These are phyloP conservation scores for Alternaria novae-zelandiae DNA, from an alignment of 2,329 filamentous ascomycete species.

Conservation along the genomic window DNA sequence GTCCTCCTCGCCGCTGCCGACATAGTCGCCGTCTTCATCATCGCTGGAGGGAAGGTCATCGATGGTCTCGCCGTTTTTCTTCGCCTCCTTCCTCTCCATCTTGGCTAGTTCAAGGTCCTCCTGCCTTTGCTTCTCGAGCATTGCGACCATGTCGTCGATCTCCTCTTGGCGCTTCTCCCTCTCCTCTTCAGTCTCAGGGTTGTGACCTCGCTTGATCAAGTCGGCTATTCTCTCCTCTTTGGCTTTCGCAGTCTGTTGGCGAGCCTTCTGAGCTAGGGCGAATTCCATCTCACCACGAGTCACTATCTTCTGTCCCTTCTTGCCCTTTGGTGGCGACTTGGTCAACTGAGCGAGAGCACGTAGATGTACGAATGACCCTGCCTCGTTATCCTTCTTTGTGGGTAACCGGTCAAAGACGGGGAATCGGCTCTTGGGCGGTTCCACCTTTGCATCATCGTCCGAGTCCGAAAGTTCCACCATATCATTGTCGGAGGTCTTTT, in stretches of 20 bases:
- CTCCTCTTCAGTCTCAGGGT: conserved; percentile 85
- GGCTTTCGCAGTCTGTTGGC: conserved; percentile 79
- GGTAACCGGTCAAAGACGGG: conserved; percentile 73
- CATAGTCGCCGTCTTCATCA: conserved; percentile 62
- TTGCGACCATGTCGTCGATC: conserved; percentile 75
- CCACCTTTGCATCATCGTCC: conserved; percentile 72
- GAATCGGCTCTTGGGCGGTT: conserved; percentile 49
- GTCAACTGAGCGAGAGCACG: conserved; percentile 75
- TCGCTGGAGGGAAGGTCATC: conserved; percentile 57
- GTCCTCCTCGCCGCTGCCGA: conserved; percentile 55
- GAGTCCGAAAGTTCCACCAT: conserved; percentile 54
- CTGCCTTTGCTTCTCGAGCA: conserved; percentile 77
- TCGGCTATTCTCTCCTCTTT: conserved; percentile 77
- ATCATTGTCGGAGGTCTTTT: not conserved
- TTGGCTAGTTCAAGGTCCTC: conserved; percentile 82
- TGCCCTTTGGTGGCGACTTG: conserved; percentile 62
- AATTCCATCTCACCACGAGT: conserved; percentile 72
- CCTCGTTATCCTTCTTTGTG: conserved; percentile 66
- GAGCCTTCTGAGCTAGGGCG: conserved; percentile 72
- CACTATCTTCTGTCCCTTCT: conserved; percentile 62
- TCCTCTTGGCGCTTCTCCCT: conserved; percentile 80
- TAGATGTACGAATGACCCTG: conserved; percentile 69
- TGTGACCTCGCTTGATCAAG: conserved; percentile 78
- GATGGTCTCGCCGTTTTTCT: conserved; percentile 61
- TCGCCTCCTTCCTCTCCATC: conserved; percentile 75